Percentiles rank a stretch among this genome's conserved stretches.
These are phyloP conservation scores for Caulochytrium protostelioides DNA, from an alignment of 371 early-diverging fungal genomes.

Conservation along the genomic window DNA sequence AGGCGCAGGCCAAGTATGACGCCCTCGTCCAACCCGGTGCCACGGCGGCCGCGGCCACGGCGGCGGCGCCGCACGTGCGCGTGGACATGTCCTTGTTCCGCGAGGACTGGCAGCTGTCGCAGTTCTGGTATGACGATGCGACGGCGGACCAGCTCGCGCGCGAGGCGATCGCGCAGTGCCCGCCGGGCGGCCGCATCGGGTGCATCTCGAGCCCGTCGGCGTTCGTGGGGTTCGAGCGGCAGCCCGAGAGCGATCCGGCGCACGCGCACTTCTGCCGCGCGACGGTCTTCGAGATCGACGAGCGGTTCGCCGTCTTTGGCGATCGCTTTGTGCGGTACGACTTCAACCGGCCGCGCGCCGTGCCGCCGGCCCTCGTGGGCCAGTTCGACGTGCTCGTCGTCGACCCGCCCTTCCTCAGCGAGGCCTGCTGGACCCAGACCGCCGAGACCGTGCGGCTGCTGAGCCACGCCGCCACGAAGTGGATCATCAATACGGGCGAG, in stretches of 20 bases:
- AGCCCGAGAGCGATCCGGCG: neutral
- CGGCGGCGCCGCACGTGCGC: conserved; percentile 5
- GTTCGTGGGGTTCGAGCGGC: conserved; percentile 16
- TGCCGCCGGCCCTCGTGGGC: conserved; percentile 20
- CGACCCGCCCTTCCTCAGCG: conserved; percentile 49
- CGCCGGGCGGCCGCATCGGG: conserved; percentile 21
- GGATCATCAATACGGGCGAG: too few relatives aligned
- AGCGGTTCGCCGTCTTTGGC: conserved; percentile 37
- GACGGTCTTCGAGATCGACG: conserved; percentile 40
- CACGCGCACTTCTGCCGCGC: conserved; percentile 1
- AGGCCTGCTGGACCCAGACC: conserved; percentile 43
- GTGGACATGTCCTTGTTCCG: conserved; percentile 34
- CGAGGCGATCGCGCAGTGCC: conserved; percentile 24
- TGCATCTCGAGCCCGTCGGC: conserved; percentile 42
- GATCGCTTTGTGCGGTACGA: conserved; percentile 37
- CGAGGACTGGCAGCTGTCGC: conserved; percentile 51
- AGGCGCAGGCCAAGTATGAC: conserved; percentile 6
- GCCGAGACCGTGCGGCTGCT: conserved; percentile 26
- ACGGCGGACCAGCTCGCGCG: conserved; percentile 28
- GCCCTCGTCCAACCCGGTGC: conserved; percentile 25
- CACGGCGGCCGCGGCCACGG: conserved; percentile 2
- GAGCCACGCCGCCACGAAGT: neutral
- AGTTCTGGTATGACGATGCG: conserved; percentile 43
- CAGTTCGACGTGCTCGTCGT: conserved; percentile 35
- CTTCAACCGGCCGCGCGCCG: conserved; percentile 26